Conservation (phyloP, 371 early-diverging fungal species). For the Mortierella sp. region DNA sequence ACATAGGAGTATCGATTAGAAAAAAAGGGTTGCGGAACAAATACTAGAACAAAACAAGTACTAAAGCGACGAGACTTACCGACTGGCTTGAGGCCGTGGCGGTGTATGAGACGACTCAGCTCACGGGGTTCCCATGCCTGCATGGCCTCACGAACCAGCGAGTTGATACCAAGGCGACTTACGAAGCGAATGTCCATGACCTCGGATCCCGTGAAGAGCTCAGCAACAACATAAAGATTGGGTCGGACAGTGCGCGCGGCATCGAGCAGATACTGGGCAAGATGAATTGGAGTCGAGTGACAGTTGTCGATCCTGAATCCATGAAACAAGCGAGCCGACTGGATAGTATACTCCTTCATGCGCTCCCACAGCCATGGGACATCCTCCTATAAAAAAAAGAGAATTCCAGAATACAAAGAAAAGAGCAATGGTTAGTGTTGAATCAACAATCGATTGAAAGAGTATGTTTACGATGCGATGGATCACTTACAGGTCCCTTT, state of each 20-base stretch:
- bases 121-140: slow-evolving; percentile 96
- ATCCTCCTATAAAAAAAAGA: slow-evolving; percentile 68
- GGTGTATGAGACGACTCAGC: slow-evolving; percentile 88
- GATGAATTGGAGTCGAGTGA: slow-evolving; percentile 96
- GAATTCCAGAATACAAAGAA: neutral
- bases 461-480: neutral
- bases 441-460: neutral
- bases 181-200: slow-evolving; percentile 93
- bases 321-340: slow-evolving; percentile 90
- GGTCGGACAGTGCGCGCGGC: slow-evolving; percentile 88
- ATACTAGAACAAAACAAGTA: neutral
- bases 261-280: slow-evolving; percentile 93
- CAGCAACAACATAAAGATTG: slow-evolving; percentile 95
- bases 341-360: slow-evolving; percentile 88
- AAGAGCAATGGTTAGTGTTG: neutral
- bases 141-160: slow-evolving; percentile 97
- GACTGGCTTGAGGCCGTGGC: slow-evolving; percentile 91
- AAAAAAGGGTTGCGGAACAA: too few relatives aligned
- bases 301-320: slow-evolving; percentile 99
- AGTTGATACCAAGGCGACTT: slow-evolving; percentile 92
- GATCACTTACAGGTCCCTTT: slow-evolving; percentile 65
- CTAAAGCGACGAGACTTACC: slow-evolving; percentile 59
- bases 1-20: too few relatives aligned
- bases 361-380: slow-evolving; percentile 97
- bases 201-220: slow-evolving; percentile 96